Percentiles rank a stretch among this genome's conserved stretches.
phyloP scores from a whole-genome alignment of 768 basidiomycete species.

The Serpula lacrymans region DNA sequence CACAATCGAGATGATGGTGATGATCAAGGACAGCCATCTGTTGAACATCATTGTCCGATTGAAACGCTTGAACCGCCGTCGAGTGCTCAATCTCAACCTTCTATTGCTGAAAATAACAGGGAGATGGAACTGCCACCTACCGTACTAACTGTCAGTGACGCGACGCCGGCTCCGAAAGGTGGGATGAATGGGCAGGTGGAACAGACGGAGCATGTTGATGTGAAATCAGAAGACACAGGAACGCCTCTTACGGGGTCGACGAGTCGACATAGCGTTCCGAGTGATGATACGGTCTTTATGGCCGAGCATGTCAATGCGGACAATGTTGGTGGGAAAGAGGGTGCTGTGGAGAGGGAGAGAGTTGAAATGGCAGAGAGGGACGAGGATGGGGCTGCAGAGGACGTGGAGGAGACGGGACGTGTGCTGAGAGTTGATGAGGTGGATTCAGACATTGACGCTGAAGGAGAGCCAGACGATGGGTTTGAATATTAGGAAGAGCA shows the following conservation, averaged over 20 bases:
- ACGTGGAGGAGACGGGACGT: slow-evolving; percentile 5
- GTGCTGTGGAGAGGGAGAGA: slow-evolving; percentile 11
- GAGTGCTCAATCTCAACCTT: too few species aligned
- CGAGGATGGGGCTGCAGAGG: slow-evolving; percentile 19
- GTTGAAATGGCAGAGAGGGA: slow-evolving; percentile 3
- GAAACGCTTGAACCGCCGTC: too few species aligned
- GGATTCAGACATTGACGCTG: slow-evolving; percentile 37
- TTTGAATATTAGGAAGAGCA: slow-evolving; percentile 40
- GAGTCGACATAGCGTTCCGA: slow-evolving; percentile 53
- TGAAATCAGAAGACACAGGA: slow-evolving; percentile 52
- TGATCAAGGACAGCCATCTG: too few species aligned
- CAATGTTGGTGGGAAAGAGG: slow-evolving; percentile 25
- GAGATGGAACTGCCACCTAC: too few species aligned
- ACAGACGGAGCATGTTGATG: slow-evolving; percentile 24
- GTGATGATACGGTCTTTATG: slow-evolving; percentile 53
- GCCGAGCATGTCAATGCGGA: slow-evolving; percentile 26
- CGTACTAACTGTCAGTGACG: too few species aligned
- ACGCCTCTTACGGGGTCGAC: slow-evolving; percentile 49
- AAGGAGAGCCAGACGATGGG: slow-evolving; percentile 45
- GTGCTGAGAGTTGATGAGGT: slow-evolving; percentile 14
- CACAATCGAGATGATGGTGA: too few species aligned
- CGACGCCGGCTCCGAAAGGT: slow-evolving; percentile 14
- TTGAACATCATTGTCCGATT: too few species aligned
- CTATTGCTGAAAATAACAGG: too few species aligned
- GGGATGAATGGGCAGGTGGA: slow-evolving; percentile 4